Evolutionary conservation across 2,329 filamentous ascomycete genomes (phyloP), one percentile per base, ranked within the genome.

Genomic region (Drechmeria coniospora): DNA sequence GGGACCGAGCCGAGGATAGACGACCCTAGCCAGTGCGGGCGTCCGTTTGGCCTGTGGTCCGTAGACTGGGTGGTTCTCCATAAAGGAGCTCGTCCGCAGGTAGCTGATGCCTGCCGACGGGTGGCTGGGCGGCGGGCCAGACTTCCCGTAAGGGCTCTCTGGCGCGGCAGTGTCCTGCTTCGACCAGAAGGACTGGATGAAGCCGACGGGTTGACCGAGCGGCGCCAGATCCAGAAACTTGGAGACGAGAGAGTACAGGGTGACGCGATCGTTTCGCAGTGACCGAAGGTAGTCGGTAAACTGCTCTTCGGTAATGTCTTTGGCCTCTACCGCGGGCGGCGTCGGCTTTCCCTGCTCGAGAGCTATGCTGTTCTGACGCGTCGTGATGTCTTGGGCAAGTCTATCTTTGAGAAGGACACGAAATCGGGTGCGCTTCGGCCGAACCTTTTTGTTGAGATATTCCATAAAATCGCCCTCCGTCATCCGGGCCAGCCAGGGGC

Each of bases 401-500:
- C 55, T 56, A 30, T 52, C 37, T 39, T 57, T 63, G 30, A 79
- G 46, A 32, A 68, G 66, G 14, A 53, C 36, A 25, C 61, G 61
- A 47, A 79, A 79, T 34, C 68, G 58, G 6, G 49, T 28, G 30
- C 69, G 68, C 34, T 54, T 61, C 10, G 54, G 57, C 27, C 63
- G 59, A 22, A 79, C 66, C 14, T 55, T 51, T 39, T 59, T 68
- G 27, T 56, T 45, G 9, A 79, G 32, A 40, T 69, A 79, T 16
- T 48, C 44, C 15, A 62, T 51, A 42, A 79, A 77, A 10, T 70
- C 59, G 12, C 71, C 71, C 34, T 73, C 60, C 4, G 59, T 63
- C 56, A 75, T 62, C 23, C 67, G 66, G 19, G 70, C 71, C 19
- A 79, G 56, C 72, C 72, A 79, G 3, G 74, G 74, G 1, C 74